These are phyloP conservation scores for Aplosporella prunicola DNA, from an alignment of 2,329 filamentous ascomycete species.

Conservation along the genomic window DNA sequence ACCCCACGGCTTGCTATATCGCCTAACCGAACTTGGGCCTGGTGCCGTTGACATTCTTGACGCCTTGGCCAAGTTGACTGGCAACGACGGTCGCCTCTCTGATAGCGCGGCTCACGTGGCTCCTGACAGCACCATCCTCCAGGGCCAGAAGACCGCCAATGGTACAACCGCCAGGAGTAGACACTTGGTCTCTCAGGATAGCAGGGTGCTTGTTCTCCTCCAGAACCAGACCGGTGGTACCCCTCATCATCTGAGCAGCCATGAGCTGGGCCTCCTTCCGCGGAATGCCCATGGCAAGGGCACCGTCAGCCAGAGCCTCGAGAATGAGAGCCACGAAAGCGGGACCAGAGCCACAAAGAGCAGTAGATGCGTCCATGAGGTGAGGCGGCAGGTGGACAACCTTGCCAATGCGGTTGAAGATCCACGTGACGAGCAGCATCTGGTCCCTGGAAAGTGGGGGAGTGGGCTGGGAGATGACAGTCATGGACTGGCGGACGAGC, in stretches of 20 bases:
- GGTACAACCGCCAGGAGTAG: conserved; percentile 67
- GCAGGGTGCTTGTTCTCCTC: conserved; percentile 64
- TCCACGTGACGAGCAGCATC: conserved; percentile 57
- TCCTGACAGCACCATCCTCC: conserved; percentile 62
- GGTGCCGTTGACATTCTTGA: conserved; percentile 39
- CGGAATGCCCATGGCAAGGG: conserved; percentile 68
- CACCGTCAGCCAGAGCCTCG: conserved; percentile 67
- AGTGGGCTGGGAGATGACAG: conserved; percentile 55
- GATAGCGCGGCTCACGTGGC: conserved; percentile 57
- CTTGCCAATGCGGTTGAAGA: conserved; percentile 65
- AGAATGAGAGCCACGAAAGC: conserved; percentile 69
- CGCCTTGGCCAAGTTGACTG: conserved; percentile 52
- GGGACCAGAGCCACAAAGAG: conserved; percentile 64
- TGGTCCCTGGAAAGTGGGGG: conserved; percentile 48
- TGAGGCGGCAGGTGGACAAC: conserved; percentile 57
- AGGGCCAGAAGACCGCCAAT: conserved; percentile 64
- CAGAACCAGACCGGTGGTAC: conserved; percentile 59
- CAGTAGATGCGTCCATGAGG: conserved; percentile 64
- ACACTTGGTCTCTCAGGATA: conserved; percentile 65
- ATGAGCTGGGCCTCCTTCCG: conserved; percentile 63
- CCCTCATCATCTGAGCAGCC: conserved; percentile 71
- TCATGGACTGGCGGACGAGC: conserved; percentile 73
- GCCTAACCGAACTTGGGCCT: conserved; percentile 20
- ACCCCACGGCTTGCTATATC: background rate
- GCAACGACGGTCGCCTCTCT: conserved; percentile 63